Base-by-base conservation (phyloP, 495 filamentous ascomycete species). In the Penicillium robsamsonii region DNA sequence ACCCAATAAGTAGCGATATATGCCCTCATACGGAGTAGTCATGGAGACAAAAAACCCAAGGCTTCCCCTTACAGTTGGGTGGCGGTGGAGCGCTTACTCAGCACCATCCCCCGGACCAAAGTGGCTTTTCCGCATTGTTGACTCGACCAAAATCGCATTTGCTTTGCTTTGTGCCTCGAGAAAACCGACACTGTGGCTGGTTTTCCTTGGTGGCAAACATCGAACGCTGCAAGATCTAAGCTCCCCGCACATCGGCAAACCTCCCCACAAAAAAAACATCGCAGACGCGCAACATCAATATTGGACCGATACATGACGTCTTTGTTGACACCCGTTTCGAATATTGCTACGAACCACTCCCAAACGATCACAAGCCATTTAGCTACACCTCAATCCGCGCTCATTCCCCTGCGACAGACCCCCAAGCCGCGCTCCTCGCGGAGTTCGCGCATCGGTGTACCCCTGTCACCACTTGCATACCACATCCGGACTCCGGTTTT, bases 251-350 rank as follows among this genome's bases (percentile, higher is more conserved):
- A 20, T 15, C 24, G 47, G 40, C 17, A 49, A 55, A 29, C 37
- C 30, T 13, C 31, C 52, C 52, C 61, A 53, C 58, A 58, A 52
- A 55, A 57, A 46, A 60, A 62, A 56, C 60, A 41, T 58, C 53
- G 62, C 47, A 46, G 45, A 65, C 70, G 58, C 73, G 67, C 63
- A 27, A 35, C 52, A 52, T 64, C 46, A 68, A 65, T 53, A 63
- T 59, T 57, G 55, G 20, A 44, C 29, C 55, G 50, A 67, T 70
- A 72, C 66, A 76, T 76, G 73, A 74, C 73, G 73, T 74, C 71
- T 74, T 71, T 76, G 70, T 75, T 74, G 68, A 76, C 65, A 69
- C 56, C 50, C 47, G 40, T 52, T 62, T 56, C 55, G 62, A 55
- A 60, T 60, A 48, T 51, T 40, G 48, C 54, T 54, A 45, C 40